Evolutionary conservation across 1,139 yeast species (phyloP).

Genomic region (Pichia sp.): DNA sequence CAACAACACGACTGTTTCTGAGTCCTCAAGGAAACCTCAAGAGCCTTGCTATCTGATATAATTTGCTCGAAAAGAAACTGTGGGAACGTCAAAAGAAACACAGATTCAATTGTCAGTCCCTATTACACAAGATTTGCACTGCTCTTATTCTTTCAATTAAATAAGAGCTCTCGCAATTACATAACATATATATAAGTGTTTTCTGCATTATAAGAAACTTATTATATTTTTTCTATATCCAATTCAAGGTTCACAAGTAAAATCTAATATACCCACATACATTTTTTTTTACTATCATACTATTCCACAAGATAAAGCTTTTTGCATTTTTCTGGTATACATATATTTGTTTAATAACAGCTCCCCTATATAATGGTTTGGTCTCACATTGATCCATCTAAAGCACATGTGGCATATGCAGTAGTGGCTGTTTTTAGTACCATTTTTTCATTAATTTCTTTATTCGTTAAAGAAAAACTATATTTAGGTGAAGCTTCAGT

Average conservation of each 20-base stretch:
- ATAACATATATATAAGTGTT: too few species aligned
- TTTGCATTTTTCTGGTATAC: too few species aligned
- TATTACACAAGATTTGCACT: not conserved
- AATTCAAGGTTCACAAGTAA: not conserved
- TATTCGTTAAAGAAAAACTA: constrained; percentile 80
- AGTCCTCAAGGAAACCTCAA: not conserved
- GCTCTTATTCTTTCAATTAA: not conserved
- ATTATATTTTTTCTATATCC: not conserved
- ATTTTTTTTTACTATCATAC: not conserved
- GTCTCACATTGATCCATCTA: constrained; percentile 29
- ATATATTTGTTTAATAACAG: not conserved
- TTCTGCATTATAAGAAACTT: too few species aligned
- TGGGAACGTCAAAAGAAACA: not conserved
- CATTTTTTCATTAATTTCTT: constrained; percentile 79
- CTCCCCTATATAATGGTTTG: constrained; percentile 25
- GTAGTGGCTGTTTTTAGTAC: constrained; percentile 87
- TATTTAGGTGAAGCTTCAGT: constrained; percentile 96
- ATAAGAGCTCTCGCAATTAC: too few species aligned
- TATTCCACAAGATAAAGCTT: not conserved
- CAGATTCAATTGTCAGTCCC: not conserved
- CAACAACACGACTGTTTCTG: not conserved
- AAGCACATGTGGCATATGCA: constrained; percentile 86
- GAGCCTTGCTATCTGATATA: not conserved
- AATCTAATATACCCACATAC: not conserved
- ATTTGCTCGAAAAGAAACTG: not conserved